Base-by-base conservation (phyloP, 495 filamentous ascomycete genomes). In the Neurospora sp. region DNA sequence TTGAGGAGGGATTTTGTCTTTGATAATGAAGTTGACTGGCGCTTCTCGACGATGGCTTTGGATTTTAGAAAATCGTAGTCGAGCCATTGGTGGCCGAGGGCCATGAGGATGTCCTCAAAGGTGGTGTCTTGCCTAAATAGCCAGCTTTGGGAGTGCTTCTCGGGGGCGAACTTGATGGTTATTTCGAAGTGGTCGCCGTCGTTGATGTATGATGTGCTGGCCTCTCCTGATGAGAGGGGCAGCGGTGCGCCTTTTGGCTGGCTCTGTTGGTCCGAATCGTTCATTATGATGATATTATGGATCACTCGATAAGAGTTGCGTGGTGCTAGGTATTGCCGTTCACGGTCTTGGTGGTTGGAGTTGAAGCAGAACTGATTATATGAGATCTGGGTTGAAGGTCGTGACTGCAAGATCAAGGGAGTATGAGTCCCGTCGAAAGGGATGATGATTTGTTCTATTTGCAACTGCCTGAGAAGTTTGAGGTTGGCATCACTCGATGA, bases 41-140 rank as follows among this genome's bases (percentile, higher is more conserved):
- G 77, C 70, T 75, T 74, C 38, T 76, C 78, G 59, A 73, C 39
- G 69, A 81, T 78, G 70, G 74, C 76, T 75, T 82, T 79, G 75
- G 72, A 70, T 40, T 75, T 74, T 10, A 73, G 22, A 79, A 79
- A 81, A 75, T 80, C 77, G 74, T 79, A 81, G 5, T 73, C 75
- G 37, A 78, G 77, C 71, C 74, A 78, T 8, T 70, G 61, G 20
- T 65, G 18, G 18, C 71, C 41, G 47, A 74, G 71, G 7, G 70
- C 41, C 6, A 70, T 20, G 69, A 81, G 31, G 37, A 81, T 69
- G 38, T 80, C 44, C 35, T 70, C 40, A 39, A 80, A 73, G 31
- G 69, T 74, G 38, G 74, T 72, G 39, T 65, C 41, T 3, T 41
- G 9, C n/a, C 68, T 44, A 72, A 80, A 75, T 8, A 42, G 35